Evolutionary conservation across 2,329 filamentous ascomycete genomes (phyloP), one percentile per base, ranked within the genome.

Genomic region (Colletotrichum sp.): DNA sequence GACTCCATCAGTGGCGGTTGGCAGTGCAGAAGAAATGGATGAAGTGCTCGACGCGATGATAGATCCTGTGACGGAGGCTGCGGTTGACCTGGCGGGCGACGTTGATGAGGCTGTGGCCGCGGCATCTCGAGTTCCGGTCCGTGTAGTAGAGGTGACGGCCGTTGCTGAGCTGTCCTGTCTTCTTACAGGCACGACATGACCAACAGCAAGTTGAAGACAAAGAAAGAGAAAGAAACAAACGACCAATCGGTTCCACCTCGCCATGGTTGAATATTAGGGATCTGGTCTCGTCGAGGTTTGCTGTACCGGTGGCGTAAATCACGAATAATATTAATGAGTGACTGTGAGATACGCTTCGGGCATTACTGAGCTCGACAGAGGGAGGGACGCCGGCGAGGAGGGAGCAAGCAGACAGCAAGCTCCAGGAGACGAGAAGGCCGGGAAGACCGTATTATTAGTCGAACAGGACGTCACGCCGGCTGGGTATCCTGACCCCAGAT

Each of bases 201-300:
- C 85, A 26, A 80, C 78, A 24, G 82, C 84, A 63, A 84, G 77
- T 59, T 88, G 84, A 28, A 87, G 79, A 57, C 81, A 80, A 57
- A 88, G 64, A 6, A 84, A 66, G 26, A 88, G 79, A 78, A 84
- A 85, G 72, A 89, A 78, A 60, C 88, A 77, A 43, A 82, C 82
- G 82, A 82, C 85, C 59, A 85, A 71, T 64, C 82, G 82, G 71
- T 79, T 74, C 76, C 83, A 80, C 73, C 79, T 83, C 43, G 70
- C 73, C 73, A 75, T 75, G 57, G n/a, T 65, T 43, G 39, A 48
- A 65, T 30, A 21, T 10, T 63, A 43, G 39, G 39, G 39, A 10
- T 43, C 39, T n/a, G 18, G 18, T n/a, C 39, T 43, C 18, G 39
- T 43, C 39, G 39, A 43, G 39, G 39, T 43, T n/a, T n/a, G 39